These are phyloP conservation scores for Trichoderma orchidacearum DNA, from an alignment of 495 filamentous ascomycete species.

Conservation along the genomic window DNA sequence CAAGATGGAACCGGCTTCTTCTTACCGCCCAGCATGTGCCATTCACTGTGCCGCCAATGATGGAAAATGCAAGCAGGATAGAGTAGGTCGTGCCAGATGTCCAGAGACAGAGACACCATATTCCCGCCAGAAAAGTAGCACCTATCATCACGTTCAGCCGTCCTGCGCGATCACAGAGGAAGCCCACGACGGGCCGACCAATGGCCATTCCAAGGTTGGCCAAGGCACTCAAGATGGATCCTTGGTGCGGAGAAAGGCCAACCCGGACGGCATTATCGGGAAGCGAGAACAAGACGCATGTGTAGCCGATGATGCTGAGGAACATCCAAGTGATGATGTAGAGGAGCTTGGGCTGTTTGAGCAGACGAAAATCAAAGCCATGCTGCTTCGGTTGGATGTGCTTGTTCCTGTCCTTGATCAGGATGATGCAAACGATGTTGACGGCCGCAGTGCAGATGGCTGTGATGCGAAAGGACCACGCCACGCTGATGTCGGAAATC, in stretches of 20 bases:
- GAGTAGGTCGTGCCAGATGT: background rate
- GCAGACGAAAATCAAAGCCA: conserved; percentile 48
- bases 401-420: conserved; percentile 57
- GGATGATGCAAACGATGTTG: conserved; percentile 40
- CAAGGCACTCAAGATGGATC: conserved; percentile 55
- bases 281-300: conserved; percentile 59
- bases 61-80: background rate
- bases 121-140: background rate
- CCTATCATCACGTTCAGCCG: background rate
- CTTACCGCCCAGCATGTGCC: background rate
- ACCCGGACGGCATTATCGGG: conserved; percentile 52
- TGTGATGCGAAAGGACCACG: conserved; percentile 57
- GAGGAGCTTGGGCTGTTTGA: conserved; percentile 47
- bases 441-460: conserved; percentile 45
- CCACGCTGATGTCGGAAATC: conserved; percentile 45
- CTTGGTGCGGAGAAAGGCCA: conserved; percentile 51
- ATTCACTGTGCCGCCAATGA: background rate
- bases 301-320: conserved; percentile 59
- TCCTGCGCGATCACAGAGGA: background rate
- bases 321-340: conserved; percentile 55
- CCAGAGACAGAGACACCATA: background rate
- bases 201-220: conserved; percentile 51
- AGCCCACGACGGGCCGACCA: conserved; percentile 14
- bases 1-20: too few species aligned
- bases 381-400: conserved; percentile 46